Evolutionary conservation across 768 basidiomycete species (phyloP).

Genomic region (Austroboletus eburneus): DNA sequence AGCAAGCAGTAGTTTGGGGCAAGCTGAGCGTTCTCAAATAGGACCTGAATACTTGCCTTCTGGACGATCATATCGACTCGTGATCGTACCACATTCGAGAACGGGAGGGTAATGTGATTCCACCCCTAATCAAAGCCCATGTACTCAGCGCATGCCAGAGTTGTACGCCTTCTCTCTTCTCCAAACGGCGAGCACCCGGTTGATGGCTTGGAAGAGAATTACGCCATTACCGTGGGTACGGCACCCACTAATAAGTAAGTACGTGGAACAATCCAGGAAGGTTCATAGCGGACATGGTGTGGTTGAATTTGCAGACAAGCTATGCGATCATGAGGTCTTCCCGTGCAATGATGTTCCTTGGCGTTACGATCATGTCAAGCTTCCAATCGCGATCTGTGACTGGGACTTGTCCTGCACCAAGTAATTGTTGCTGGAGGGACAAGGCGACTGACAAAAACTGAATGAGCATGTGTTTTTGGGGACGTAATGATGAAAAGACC

Average conservation of each 20-base stretch:
- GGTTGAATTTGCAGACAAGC: conserved; percentile 11
- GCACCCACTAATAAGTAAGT: conserved; percentile 11
- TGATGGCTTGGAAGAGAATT: conserved; percentile 18
- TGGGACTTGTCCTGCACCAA: conserved; percentile 50
- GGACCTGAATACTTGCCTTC: conserved; percentile 40
- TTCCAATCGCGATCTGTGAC: conserved; percentile 56
- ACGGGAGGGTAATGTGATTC: conserved; percentile 37
- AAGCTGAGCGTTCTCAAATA: conserved; percentile 8
- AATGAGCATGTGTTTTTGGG: conserved; percentile 13
- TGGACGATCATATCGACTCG: conserved; percentile 40
- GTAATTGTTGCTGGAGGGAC: conserved; percentile 58
- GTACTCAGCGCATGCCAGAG: conserved; percentile 26
- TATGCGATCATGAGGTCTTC: conserved; percentile 20
- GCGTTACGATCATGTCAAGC: conserved; percentile 57
- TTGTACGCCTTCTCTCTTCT: conserved; percentile 37
- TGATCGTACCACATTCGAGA: conserved; percentile 38
- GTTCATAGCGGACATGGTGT: conserved; percentile 25
- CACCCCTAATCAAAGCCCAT: conserved; percentile 10
- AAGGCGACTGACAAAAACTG: conserved; percentile 50
- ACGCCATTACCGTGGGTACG: conserved; percentile 22
- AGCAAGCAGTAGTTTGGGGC: conserved; percentile 5
- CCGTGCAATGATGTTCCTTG: conserved; percentile 33
- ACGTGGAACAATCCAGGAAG: conserved; percentile 10
- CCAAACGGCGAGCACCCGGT: conserved; percentile 25
- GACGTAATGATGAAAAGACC: conserved; percentile 38